Conservation (phyloP, 140 eudicot species). For the Ambrosia hybrid region DNA sequence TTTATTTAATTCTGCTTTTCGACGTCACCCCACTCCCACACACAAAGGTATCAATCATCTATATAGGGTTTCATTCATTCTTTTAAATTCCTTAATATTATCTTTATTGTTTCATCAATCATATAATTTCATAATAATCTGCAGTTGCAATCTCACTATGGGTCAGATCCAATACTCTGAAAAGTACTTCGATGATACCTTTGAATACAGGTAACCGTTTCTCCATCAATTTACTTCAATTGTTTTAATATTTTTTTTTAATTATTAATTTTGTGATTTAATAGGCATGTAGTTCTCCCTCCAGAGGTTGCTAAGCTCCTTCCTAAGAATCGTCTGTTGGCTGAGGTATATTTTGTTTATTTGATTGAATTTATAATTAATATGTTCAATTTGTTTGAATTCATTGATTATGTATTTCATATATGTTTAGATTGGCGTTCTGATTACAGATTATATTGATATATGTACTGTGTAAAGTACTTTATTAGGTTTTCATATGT, state of each 20-base stretch:
- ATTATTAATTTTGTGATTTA: neutral
- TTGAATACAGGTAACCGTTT: conserved; percentile 69
- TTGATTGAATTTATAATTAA: neutral
- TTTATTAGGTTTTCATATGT: neutral
- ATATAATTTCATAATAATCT: conserved; percentile 1
- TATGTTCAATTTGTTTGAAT: neutral
- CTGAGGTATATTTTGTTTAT: conserved; percentile 54
- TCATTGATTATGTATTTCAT: neutral
- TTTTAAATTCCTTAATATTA: neutral
- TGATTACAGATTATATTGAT: neutral
- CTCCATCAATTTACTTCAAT: neutral
- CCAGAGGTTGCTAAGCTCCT: conserved; percentile 91
- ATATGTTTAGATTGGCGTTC: neutral
- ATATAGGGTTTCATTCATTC: conserved; percentile 29
- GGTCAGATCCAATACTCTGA: conserved; percentile 98
- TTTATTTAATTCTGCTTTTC: neutral
- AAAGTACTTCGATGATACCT: conserved; percentile 85
- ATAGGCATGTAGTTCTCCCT: conserved; percentile 94
- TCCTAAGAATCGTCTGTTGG: conserved; percentile 90
- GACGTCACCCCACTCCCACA: conserved; percentile 3
- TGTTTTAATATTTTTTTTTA: neutral
- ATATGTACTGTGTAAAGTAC: neutral
- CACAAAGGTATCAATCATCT: conserved; percentile 18
- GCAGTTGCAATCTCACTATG: conserved; percentile 38
- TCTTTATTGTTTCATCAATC: no score